phyloP scores from a whole-genome alignment of 106 monocot genomes.

The Acanthochlamys bracteata region DNA sequence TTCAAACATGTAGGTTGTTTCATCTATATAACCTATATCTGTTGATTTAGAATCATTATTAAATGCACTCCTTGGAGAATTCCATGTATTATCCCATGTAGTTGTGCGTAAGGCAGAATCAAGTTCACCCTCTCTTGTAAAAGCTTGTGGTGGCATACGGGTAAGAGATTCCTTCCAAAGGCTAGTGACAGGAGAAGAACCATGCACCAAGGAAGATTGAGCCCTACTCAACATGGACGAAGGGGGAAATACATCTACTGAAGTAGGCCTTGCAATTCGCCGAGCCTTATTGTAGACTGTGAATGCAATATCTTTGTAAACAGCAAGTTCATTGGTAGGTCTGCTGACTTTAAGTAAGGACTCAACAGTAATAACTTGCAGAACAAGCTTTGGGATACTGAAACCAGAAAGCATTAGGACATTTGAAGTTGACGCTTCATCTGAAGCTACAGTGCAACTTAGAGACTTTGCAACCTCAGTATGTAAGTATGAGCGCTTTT shows the following conservation, averaged over 20 bases:
- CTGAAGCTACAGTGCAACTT: conserved; percentile 35
- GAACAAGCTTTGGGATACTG: conserved; percentile 67
- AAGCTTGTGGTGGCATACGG: conserved; percentile 45
- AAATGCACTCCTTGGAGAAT: conserved; percentile 34
- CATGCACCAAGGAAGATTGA: conserved; percentile 65
- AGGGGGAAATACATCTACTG: conserved; percentile 41
- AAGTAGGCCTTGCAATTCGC: conserved; percentile 40
- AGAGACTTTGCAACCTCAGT: conserved; percentile 69
- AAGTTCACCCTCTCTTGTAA: conserved; percentile 61
- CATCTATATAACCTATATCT: conserved; percentile 48
- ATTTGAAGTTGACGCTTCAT: conserved; percentile 71
- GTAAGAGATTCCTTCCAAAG: conserved; percentile 87
- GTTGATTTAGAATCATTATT: conserved; percentile 29
- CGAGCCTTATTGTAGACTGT: conserved; percentile 92
- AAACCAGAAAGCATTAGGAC: conserved; percentile 79
- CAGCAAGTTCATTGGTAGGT: conserved; percentile 50
- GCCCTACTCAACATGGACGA: conserved; percentile 31
- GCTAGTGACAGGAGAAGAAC: conserved; percentile 45
- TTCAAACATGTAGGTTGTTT: conserved; percentile 72
- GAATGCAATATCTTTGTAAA: conserved; percentile 87
- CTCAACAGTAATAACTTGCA: conserved; percentile 83
- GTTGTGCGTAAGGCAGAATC: conserved; percentile 52
- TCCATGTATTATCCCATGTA: conserved; percentile 87
- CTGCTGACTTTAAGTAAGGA: conserved; percentile 52
- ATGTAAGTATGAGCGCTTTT: conserved; percentile 44